phyloP scores from a whole-genome alignment of 2,329 filamentous ascomycete genomes.

The Penicillium sp. region DNA sequence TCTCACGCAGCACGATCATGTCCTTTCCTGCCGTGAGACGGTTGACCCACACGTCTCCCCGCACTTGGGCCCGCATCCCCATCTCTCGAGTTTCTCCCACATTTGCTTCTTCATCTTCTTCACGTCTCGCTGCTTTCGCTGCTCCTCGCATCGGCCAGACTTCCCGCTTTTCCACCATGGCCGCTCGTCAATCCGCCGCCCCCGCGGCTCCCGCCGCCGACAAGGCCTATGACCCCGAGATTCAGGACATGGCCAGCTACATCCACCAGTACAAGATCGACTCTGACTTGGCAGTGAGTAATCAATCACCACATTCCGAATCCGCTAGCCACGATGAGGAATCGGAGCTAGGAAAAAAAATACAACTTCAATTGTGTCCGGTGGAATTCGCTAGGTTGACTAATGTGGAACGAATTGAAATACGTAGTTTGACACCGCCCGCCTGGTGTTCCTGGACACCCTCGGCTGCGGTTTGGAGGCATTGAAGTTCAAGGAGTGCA shows the following conservation, averaged over 20 bases:
- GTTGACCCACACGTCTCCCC: constrained; percentile 37
- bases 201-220: constrained; percentile 28
- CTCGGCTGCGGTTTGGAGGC: constrained; percentile 95
- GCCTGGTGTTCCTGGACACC: constrained; percentile 94
- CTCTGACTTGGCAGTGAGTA: constrained; percentile 81
- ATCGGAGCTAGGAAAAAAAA: too few relatives aligned
- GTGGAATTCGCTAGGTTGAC: not conserved
- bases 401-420: constrained; percentile 1
- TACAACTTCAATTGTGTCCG: too few relatives aligned
- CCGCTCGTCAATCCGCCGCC: constrained; percentile 34
- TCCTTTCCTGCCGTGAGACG: constrained; percentile 40
- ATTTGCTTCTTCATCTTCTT: constrained; percentile 22
- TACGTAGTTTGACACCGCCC: constrained; percentile 75
- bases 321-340: too few relatives aligned
- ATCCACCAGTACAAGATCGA: constrained; percentile 87
- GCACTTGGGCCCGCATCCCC: constrained; percentile 45
- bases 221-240: constrained; percentile 78
- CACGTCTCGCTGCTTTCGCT: constrained; percentile 10
- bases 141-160: constrained; percentile 19
- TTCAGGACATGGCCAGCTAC: constrained; percentile 91
- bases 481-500: constrained; percentile 90
- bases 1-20: constrained; percentile 21
- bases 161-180: constrained; percentile 40
- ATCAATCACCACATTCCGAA: not conserved
- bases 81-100: constrained; percentile 26